Conservation (phyloP, 495 filamentous ascomycete genomes). For the Neurospora sp. region DNA sequence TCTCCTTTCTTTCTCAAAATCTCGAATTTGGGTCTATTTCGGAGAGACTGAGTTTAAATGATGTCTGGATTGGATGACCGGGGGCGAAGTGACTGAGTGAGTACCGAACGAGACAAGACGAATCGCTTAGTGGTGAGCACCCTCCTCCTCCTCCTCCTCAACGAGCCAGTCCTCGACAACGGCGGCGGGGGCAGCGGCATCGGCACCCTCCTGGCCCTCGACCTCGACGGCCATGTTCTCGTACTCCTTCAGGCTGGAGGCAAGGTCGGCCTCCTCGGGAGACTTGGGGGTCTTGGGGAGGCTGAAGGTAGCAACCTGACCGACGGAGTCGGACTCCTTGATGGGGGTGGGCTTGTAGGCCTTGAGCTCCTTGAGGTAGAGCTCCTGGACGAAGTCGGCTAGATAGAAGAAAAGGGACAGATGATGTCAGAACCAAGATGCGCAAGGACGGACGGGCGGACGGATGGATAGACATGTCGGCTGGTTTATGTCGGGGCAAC, state of each 20-base stretch:
- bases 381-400: slow-evolving; percentile 94
- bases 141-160: slow-evolving; percentile 39
- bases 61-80: not conserved
- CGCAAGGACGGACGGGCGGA: not conserved
- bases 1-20: not conserved
- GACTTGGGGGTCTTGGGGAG: slow-evolving; percentile 69
- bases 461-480: not conserved
- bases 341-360: slow-evolving; percentile 77
- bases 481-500: not conserved
- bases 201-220: slow-evolving; percentile 62
- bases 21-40: not conserved
- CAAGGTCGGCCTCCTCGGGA: slow-evolving; percentile 87
- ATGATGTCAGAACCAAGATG: not conserved
- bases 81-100: not conserved
- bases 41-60: not conserved
- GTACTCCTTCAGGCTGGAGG: slow-evolving; percentile 83
- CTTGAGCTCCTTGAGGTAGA: slow-evolving; percentile 92
- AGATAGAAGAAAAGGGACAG: slow-evolving; percentile 11
- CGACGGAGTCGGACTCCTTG: slow-evolving; percentile 80
- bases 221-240: slow-evolving; percentile 88
- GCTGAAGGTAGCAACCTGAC: slow-evolving; percentile 81
- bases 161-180: slow-evolving; percentile 41
- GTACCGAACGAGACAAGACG: not conserved
- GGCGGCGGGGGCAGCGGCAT: slow-evolving; percentile 23
- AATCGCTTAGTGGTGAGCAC: slow-evolving; percentile 7